Conservation (phyloP, 257 asterid species). For the Leptodermis oblonga region DNA sequence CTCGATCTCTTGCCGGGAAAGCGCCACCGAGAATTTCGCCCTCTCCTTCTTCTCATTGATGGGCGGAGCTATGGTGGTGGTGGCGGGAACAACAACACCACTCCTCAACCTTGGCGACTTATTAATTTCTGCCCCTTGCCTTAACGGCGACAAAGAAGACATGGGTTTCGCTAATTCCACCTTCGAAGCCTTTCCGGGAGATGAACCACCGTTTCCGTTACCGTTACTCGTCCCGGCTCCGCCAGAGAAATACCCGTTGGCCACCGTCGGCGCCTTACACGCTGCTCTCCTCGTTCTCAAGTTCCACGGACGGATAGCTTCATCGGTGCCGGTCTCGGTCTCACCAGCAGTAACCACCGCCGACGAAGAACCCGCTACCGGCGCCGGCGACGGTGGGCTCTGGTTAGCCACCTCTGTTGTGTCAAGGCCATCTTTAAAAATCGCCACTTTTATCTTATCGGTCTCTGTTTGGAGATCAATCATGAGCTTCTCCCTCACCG, state of each 20-base stretch:
- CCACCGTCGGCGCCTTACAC: slow-evolving; percentile 24
- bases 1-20: slow-evolving; percentile 65
- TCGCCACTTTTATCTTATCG: slow-evolving; percentile 63
- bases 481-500: slow-evolving; percentile 68
- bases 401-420: slow-evolving; percentile 28
- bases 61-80: slow-evolving; percentile 26
- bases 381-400: slow-evolving; percentile 26
- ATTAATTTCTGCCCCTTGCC: slow-evolving; percentile 13
- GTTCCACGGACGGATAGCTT: slow-evolving; percentile 57
- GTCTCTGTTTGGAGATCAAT: slow-evolving; percentile 82
- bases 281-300: slow-evolving; percentile 76
- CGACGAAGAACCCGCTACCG: slow-evolving; percentile 21
- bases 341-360: slow-evolving; percentile 6
- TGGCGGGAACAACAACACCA: slow-evolving; percentile 21
- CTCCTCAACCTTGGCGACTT: slow-evolving; percentile 36
- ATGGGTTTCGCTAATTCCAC: slow-evolving; percentile 30
- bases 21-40: slow-evolving; percentile 57
- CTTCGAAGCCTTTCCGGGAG: slow-evolving; percentile 21
- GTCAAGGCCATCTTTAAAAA: slow-evolving; percentile 54
- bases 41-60: slow-evolving; percentile 47
- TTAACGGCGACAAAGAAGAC: slow-evolving; percentile 32
- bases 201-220: slow-evolving; percentile 17
- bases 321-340: slow-evolving; percentile 10
- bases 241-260: slow-evolving; percentile 14
- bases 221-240: slow-evolving; percentile 13